Evolutionary conservation across 2,329 filamentous ascomycete species (phyloP), one percentile per base, ranked within the genome.

Genomic region (Cladophialophora bantiana): DNA sequence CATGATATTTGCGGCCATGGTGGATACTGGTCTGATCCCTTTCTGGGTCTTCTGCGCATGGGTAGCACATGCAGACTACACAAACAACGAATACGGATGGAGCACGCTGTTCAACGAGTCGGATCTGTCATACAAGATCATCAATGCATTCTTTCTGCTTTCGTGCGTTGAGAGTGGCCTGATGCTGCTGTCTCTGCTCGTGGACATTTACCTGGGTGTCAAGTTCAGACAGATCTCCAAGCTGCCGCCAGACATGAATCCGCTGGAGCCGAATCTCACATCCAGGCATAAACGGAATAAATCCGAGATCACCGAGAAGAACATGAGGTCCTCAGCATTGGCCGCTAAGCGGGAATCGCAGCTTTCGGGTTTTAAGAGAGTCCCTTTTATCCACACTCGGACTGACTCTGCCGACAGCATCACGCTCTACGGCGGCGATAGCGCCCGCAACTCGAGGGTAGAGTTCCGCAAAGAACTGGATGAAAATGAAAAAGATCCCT

Each of bases 191-290:
- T 92, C 92, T 1, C 78, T 95, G 1, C 78, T 83, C 18, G 81
- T 96, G 40, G 92, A 92, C 4, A 76, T 92, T 36, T 97, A 90
- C 80, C 83, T 98, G 32, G 88, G 88, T 15, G 77, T 91, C 60
- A 86, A 90, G 72, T 98, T 97, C 86, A 87, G 89, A 48, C 90
- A 91, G 75, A 97, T 98, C 73, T 84, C 89, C 4, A 83, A 85
- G 20, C 85, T 97, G 77, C 94, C 94, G 5, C 94, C 94, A 7
- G 94, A 98, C 75, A 93, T 97, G 91, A 98, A 98, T 76, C 94
- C 94, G 1, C 84, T 98, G 13, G 94, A 97, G 76, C 59, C 66
- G 12, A 89, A 94, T 74, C 81, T 96, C 65, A 97, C 93, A 1
- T 89, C 92, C 65, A 83, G 80, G 75, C 93, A 96, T 79, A 94